Base-by-base conservation (phyloP, 2,329 filamentous ascomycete genomes). In the Clonostachys solani region DNA sequence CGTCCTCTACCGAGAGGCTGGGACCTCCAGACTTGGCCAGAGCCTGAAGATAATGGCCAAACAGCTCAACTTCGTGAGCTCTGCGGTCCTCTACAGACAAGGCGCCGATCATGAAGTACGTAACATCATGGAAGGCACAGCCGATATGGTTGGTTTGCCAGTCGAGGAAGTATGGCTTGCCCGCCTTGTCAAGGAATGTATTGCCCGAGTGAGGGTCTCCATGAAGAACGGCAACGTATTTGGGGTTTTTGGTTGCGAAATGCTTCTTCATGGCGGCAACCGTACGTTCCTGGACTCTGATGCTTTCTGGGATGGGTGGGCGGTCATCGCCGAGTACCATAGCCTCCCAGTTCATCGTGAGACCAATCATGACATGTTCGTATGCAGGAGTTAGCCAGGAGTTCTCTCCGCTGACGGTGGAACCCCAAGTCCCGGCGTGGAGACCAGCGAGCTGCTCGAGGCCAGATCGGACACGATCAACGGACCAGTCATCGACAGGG, bases 151-250 rank as follows among this genome's bases (percentile, higher is more conserved):
- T 63, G 1, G 61, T 62, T 19, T 64, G 65, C 68, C 67, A 73
- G 57, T 73, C 69, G 1, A 73, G 49, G 52, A 73, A 73, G 2
- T 67, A 60, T 3, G 61, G 65, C 17, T 54, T 43, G 1, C 60
- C 61, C 3, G 63, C 57, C 4, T 58, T 50, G 1, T 64, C 63
- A 42, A 73, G 64, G 54, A 68, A 73, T n/a, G 66, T 60, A 50
- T 73, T 73, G 33, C 69, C 69, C 10, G 69, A 59, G 49, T 73
- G 71, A 12, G 69, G 62, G 46, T 73, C 71, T 10, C 69, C 69
- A 44, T 74, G 70, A 10, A 72, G 50, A 3, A 72, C 53, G 16
- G 62, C 68, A 15, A 63, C 60, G 49, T 71, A 70, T 7, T 58
- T 53, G 1, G 65, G 64, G 51, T 67, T 69, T 13, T 63, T 62